These are phyloP conservation scores for Rhizomucor pusillus DNA, from an alignment of 371 early-diverging fungal genomes.

Conservation along the genomic window DNA sequence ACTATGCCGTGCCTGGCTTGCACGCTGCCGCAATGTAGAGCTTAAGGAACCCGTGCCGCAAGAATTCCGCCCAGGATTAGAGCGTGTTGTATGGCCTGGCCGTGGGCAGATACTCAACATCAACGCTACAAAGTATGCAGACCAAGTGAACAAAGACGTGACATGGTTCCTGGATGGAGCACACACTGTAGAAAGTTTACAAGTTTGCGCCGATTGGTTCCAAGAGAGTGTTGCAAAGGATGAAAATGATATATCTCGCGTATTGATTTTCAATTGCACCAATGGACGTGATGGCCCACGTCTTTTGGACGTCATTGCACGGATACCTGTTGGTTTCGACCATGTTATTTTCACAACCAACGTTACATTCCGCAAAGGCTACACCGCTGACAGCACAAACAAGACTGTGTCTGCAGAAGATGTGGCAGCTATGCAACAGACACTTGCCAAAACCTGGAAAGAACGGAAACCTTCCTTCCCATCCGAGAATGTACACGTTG, in stretches of 20 bases:
- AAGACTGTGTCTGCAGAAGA: constrained; percentile 57
- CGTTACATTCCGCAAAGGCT: constrained; percentile 54
- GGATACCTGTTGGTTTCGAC: constrained; percentile 46
- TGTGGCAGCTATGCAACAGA: constrained; percentile 54
- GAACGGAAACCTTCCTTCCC: constrained; percentile 30
- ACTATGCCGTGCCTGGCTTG: constrained; percentile 64
- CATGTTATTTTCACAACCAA: constrained; percentile 80
- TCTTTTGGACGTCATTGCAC: constrained; percentile 52
- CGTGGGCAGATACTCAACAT: constrained; percentile 67
- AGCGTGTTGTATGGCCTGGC: constrained; percentile 83
- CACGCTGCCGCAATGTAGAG: constrained; percentile 31
- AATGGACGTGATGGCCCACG: constrained; percentile 69
- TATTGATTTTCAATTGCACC: constrained; percentile 87
- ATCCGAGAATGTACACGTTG: constrained; percentile 39
- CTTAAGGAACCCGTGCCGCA: constrained; percentile 36
- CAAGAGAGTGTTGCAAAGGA: constrained; percentile 26
- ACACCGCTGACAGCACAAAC: constrained; percentile 63
- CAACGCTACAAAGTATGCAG: constrained; percentile 35
- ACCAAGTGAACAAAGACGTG: constrained; percentile 31
- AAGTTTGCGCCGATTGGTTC: constrained; percentile 83
- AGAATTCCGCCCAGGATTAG: constrained; percentile 60
- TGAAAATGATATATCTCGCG: constrained; percentile 23
- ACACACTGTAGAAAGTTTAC: constrained; percentile 87
- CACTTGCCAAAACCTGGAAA: constrained; percentile 52
- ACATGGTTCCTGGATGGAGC: constrained; percentile 92